Percentiles rank a stretch among this genome's conserved stretches.
Evolutionary conservation across 768 basidiomycete species (phyloP).

Genomic region (Collybiopsis luxurians): DNA sequence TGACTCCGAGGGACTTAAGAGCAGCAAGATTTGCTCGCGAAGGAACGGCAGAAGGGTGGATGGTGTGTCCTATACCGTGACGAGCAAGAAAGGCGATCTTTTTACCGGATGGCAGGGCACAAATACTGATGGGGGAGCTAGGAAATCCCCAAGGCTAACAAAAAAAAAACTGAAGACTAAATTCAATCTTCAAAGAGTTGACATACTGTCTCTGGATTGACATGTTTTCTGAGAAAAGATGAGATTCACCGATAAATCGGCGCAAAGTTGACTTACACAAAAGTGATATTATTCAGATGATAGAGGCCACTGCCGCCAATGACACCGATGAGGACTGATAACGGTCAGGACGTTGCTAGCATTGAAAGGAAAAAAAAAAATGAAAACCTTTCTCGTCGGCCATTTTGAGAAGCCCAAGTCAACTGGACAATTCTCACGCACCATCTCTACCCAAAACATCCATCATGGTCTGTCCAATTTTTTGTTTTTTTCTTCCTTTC

Average conservation of each 20-base stretch:
- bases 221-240: constrained; percentile 49
- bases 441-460: constrained; percentile 1
- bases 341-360: neutral
- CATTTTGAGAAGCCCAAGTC: neutral
- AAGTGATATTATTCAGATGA: constrained; percentile 86
- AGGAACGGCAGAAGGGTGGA: constrained; percentile 80
- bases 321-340: constrained; percentile 75
- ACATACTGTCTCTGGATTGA: constrained; percentile 80
- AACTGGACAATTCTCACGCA: neutral
- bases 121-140: constrained; percentile 90
- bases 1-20: constrained; percentile 87
- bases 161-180: neutral
- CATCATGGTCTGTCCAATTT: constrained; percentile 2
- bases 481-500: neutral
- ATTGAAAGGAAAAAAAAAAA: neutral
- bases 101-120: constrained; percentile 76
- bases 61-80: constrained; percentile 80
- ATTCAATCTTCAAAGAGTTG: neutral
- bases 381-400: constrained; percentile 4
- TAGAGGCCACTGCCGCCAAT: constrained; percentile 94
- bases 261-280: constrained; percentile 73
- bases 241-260: no score
- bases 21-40: constrained; percentile 93
- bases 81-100: constrained; percentile 88
- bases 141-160: constrained; percentile 90